Base-by-base conservation (phyloP, 2,329 filamentous ascomycete genomes). In the Fusarium abutilonis region DNA sequence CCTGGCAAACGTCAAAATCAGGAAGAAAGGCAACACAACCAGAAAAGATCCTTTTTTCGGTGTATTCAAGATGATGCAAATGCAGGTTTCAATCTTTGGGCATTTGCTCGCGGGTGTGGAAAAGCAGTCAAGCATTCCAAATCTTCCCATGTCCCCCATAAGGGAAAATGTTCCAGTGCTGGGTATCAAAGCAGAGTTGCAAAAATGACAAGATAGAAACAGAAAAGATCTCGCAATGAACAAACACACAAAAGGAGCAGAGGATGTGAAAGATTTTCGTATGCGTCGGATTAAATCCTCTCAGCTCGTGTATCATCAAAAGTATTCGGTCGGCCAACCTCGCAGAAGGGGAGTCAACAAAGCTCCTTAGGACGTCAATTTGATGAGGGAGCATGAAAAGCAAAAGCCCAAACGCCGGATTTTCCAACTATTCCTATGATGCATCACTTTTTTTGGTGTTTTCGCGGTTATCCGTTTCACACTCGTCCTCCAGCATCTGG, bases 291-390 rank as follows among this genome's bases (percentile, higher is more conserved):
- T 72, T 71, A 75, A 52, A 69, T 70, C 77, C 77, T 78, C 76
- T 74, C 77, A 75, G 75, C 75, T 75, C 75, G 63, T 71, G 69
- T 74, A 71, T 76, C 76, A 77, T 78, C 77, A 78, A 74, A 79
- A 32, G 76, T 26, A 66, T 73, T 69, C 55, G 76, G 75, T 78
- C 76, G 76, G 78, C 79, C 80, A 82, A 82, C 79, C 78, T 81
- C 76, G 70, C 70, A 81, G 79, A 81, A 82, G 79, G 77, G 80
- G 79, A 81, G 78, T 74, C 71, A 61, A 70, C 68, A 77, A 69
- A 66, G 79, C 79, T 79, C 79, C 79, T 77, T 76, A 77, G 77
- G 70, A 68, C 65, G 77, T 77, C 81, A 83, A 82, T 83, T 78
- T 83, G 80, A 80, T 77, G 78, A 79, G 70, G 75, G 75, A 77